Evolutionary conservation across 2,329 filamentous ascomycete genomes (phyloP).

Genomic region (Penicillium sp.): DNA sequence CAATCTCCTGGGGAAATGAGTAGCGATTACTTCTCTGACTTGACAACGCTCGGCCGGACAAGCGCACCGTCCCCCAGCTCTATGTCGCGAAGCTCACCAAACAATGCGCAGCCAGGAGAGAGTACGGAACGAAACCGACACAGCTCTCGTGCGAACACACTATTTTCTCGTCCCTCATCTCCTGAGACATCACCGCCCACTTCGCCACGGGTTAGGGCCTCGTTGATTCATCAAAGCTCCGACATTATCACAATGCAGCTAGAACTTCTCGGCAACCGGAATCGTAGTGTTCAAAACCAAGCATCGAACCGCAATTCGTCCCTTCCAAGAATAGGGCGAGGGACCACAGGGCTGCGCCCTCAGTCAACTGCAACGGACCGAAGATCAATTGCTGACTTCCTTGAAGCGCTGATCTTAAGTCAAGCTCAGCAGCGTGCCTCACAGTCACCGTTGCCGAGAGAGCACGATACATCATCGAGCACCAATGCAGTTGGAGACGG

Average conservation of each 20-base stretch:
- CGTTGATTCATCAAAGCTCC: constrained; percentile 48
- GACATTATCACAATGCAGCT: constrained; percentile 51
- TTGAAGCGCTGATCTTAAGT: constrained; percentile 41
- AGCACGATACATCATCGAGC: constrained; percentile 32
- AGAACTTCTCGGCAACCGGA: constrained; percentile 43
- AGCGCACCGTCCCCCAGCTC: constrained; percentile 23
- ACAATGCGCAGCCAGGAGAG: constrained; percentile 13
- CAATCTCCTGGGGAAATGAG: constrained; percentile 46
- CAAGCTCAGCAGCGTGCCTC: constrained; percentile 30
- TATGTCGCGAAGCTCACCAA: constrained; percentile 19
- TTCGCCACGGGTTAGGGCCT: constrained; percentile 48
- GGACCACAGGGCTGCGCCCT: constrained; percentile 17
- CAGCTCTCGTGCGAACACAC: constrained; percentile 45
- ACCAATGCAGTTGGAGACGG: constrained; percentile 26
- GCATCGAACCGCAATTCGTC: constrained; percentile 15
- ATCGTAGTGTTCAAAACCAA: constrained; percentile 28
- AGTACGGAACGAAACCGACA: constrained; percentile 24
- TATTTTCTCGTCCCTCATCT: constrained; percentile 46
- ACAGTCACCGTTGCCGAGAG: constrained; percentile 18
- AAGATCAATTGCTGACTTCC: constrained; percentile 39
- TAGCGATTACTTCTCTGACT: constrained; percentile 37
- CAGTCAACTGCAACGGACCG: constrained; percentile 27
- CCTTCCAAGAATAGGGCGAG: constrained; percentile 20
- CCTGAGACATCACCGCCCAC: constrained; percentile 46
- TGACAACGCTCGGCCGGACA: constrained; percentile 31